Conservation (phyloP, 768 basidiomycete genomes). For the Collybia nuda region DNA sequence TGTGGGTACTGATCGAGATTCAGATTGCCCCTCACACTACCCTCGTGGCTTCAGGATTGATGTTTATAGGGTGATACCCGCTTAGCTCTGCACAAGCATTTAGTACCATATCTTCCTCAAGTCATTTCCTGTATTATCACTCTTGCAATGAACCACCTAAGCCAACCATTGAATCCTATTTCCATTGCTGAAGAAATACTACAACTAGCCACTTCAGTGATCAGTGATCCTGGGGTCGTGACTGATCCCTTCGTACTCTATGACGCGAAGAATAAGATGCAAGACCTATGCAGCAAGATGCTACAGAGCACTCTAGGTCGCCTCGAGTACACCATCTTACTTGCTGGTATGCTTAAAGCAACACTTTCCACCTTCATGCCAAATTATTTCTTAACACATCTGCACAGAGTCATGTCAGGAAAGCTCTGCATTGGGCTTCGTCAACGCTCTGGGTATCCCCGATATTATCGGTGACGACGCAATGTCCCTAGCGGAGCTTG, state of each 20-base stretch:
- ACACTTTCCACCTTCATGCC: neutral
- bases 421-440: slow-evolving; percentile 11
- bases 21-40: too few relatives aligned
- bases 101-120: neutral
- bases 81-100: neutral
- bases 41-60: too few relatives aligned
- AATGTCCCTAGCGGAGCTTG: slow-evolving; percentile 1
- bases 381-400: neutral
- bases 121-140: neutral
- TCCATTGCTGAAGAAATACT: slow-evolving; percentile 10
- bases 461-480: slow-evolving; percentile 9
- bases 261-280: slow-evolving; percentile 8
- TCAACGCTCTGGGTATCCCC: slow-evolving; percentile 6
- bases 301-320: slow-evolving; percentile 5
- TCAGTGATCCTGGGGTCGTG: too few relatives aligned
- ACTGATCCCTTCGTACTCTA: slow-evolving; percentile 7
- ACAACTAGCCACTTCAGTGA: slow-evolving; percentile 4
- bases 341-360: slow-evolving; percentile 6
- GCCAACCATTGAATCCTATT: slow-evolving; percentile 1
- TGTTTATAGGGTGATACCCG: neutral
- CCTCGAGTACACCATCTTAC: slow-evolving; percentile 10
- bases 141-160: neutral
- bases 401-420: slow-evolving; percentile 13
- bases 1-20: too few relatives aligned
- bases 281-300: slow-evolving; percentile 8